Evolutionary conservation across 2,329 filamentous ascomycete species (phyloP).

Genomic region (Cryphonectria nitschkei): DNA sequence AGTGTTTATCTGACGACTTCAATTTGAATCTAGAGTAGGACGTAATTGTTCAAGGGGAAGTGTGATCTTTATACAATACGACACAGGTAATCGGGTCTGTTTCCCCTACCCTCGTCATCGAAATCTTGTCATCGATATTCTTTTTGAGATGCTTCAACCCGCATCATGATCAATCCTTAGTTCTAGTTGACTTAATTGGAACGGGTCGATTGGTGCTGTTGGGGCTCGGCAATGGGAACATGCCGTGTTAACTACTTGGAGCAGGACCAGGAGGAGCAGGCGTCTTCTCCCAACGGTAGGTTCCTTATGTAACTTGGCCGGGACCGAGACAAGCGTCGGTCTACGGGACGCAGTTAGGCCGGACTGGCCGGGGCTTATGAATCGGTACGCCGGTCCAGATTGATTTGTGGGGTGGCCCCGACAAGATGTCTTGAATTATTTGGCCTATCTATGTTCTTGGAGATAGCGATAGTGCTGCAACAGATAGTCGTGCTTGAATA

Average conservation of each 20-base stretch:
- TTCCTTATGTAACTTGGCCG: neutral
- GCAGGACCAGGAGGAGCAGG: too few species aligned
- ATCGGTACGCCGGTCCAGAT: neutral
- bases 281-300: neutral
- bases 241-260: neutral
- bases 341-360: constrained; percentile 7
- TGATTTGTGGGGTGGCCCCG: neutral
- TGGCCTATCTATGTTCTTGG: neutral
- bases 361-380: constrained; percentile 9
- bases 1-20: neutral
- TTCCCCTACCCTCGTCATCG: neutral
- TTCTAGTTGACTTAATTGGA: neutral
- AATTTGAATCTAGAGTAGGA: neutral
- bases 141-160: neutral
- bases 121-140: neutral
- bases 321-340: neutral
- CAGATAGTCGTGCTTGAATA: neutral
- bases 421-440: neutral
- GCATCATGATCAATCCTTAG: neutral
- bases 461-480: neutral
- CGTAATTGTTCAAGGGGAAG: neutral
- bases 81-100: neutral
- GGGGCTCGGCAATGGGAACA: neutral
- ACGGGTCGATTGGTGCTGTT: neutral
- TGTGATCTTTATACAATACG: neutral